Percentiles rank a stretch among this genome's conserved stretches.
These are phyloP conservation scores for Azolla pinnata DNA, from an alignment of 75 land plant genomes.

Conservation along the genomic window DNA sequence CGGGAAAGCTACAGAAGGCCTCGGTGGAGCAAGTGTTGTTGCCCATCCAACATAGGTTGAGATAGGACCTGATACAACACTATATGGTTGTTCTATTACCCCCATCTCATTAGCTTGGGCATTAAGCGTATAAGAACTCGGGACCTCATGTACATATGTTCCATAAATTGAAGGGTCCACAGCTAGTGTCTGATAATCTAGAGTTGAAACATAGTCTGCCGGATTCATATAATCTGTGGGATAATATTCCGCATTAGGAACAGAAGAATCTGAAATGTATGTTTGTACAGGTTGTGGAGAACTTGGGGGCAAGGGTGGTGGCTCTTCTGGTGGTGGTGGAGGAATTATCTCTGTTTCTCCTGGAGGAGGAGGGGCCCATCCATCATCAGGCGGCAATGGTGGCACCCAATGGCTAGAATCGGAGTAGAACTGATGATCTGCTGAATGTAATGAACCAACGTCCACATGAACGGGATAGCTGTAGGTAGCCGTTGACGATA, in stretches of 20 bases:
- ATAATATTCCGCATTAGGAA: slow-evolving; percentile 6
- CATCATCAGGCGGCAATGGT: slow-evolving; percentile 64
- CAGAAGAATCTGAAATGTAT: too few species aligned
- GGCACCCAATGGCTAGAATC: slow-evolving; percentile 17
- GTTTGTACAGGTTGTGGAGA: not conserved
- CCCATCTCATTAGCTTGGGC: not conserved
- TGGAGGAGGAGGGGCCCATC: slow-evolving; percentile 92
- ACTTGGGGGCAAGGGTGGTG: slow-evolving; percentile 26
- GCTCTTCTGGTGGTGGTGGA: slow-evolving; percentile 61
- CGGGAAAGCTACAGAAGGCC: not conserved
- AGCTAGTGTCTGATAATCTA: not conserved
- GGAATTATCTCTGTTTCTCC: slow-evolving; percentile 61
- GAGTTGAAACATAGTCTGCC: not conserved
- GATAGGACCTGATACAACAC: not conserved
- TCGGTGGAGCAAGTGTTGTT: not conserved
- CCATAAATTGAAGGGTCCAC: not conserved
- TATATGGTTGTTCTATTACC: not conserved
- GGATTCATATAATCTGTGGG: too few species aligned
- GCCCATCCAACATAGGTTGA: not conserved
- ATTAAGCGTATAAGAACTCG: not conserved
- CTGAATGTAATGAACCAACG: too few species aligned
- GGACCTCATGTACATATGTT: not conserved
- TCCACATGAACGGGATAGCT: not conserved
- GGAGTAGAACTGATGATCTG: slow-evolving; percentile 6
- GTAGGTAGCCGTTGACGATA: not conserved